A percentile compares a stretch with the other conserved stretches of the same genome.
Conservation (phyloP, 78 protist species). For the Dictyostelium firmibasis region DNA sequence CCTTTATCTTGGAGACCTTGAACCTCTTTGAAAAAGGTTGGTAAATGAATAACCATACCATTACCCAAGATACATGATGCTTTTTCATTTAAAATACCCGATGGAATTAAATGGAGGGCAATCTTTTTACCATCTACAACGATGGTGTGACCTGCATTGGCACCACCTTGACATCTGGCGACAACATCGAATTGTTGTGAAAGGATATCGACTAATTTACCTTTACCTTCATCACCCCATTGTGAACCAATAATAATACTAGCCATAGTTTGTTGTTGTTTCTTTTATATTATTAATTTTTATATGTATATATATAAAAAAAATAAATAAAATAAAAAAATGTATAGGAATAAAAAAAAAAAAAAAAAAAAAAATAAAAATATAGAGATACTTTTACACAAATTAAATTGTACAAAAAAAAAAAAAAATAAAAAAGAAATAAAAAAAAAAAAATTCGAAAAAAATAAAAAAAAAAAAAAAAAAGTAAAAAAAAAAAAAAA, state of each 20-base stretch:
- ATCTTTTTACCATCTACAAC: slow-evolving; percentile 91
- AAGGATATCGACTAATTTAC: slow-evolving; percentile 95
- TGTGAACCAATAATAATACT: slow-evolving; percentile 74
- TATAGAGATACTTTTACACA: neutral
- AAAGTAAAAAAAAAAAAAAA: neutral
- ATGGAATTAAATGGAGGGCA: slow-evolving; percentile 94
- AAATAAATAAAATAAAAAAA: neutral
- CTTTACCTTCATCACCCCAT: slow-evolving; percentile 99
- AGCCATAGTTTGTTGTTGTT: slow-evolving; percentile 22
- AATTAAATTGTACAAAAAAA: neutral
- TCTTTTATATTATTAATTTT: neutral
- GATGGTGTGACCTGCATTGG: slow-evolving; percentile 96
- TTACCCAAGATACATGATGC: slow-evolving; percentile 90
- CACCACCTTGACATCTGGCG: slow-evolving; percentile 90
- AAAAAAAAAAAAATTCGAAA: neutral
- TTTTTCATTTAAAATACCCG: slow-evolving; percentile 86
- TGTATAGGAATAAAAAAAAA: neutral
- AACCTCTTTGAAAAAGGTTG: slow-evolving; percentile 90
- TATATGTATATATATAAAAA: neutral
- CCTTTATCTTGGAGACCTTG: slow-evolving; percentile 82
- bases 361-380: neutral
- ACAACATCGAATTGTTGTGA: slow-evolving; percentile 85
- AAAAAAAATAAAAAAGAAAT: too few species aligned
- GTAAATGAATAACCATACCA: slow-evolving; percentile 95
- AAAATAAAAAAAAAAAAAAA: neutral